These are phyloP conservation scores for Chalara sp. DNA, from an alignment of 2,329 filamentous ascomycete genomes.

Conservation along the genomic window DNA sequence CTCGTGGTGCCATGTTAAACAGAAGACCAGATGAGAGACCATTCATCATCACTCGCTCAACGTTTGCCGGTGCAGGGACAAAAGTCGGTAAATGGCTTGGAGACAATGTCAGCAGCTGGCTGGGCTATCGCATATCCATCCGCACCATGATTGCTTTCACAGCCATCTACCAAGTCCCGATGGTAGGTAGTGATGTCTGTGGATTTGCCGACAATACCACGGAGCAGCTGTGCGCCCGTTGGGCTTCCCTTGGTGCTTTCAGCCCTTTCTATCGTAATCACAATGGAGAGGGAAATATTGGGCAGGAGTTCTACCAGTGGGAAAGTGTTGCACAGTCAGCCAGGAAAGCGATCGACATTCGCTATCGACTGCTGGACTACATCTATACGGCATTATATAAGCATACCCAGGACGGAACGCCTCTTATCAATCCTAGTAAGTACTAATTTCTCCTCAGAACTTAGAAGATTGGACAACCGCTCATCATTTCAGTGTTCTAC, in stretches of 20 bases:
- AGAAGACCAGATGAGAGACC: slow-evolving; percentile 59
- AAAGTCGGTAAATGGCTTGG: slow-evolving; percentile 58
- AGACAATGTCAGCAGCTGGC: slow-evolving; percentile 52
- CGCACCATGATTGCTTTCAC: slow-evolving; percentile 53
- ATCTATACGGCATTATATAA: slow-evolving; percentile 63
- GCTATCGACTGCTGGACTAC: slow-evolving; percentile 76
- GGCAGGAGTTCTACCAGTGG: slow-evolving; percentile 72
- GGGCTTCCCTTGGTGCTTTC: slow-evolving; percentile 68
- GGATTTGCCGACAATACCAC: slow-evolving; percentile 64
- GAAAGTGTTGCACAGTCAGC: slow-evolving; percentile 55
- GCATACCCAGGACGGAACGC: slow-evolving; percentile 54
- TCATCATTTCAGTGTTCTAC: slow-evolving; percentile 67
- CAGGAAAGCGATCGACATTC: slow-evolving; percentile 59
- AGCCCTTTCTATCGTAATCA: slow-evolving; percentile 72
- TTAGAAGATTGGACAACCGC: slow-evolving; percentile 6
- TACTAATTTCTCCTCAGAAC: no score
- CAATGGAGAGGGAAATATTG: slow-evolving; percentile 44
- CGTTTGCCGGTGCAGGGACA: slow-evolving; percentile 64
- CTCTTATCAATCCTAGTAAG: slow-evolving; percentile 51
- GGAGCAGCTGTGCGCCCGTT: slow-evolving; percentile 66
- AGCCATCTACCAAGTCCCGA: slow-evolving; percentile 60
- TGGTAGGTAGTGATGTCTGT: slow-evolving; percentile 69
- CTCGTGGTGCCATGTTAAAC: slow-evolving; percentile 57
- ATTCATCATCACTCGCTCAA: slow-evolving; percentile 68
- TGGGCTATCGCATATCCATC: slow-evolving; percentile 52